A percentile compares a stretch with the other conserved stretches of the same genome.
phyloP scores from a whole-genome alignment of 2,329 filamentous ascomycete genomes.

The Fusarium incarnatum region DNA sequence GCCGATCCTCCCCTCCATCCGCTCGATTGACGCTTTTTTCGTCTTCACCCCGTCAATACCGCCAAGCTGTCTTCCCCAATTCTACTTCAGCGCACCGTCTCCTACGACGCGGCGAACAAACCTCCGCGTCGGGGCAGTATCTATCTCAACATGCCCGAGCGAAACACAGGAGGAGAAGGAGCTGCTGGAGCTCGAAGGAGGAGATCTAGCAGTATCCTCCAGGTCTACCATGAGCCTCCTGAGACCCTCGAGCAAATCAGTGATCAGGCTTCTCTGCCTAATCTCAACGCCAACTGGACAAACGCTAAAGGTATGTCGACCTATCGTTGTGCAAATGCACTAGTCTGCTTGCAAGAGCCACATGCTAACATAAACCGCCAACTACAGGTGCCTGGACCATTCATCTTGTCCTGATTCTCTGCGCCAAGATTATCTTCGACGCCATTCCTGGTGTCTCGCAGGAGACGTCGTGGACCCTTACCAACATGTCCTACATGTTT shows the following conservation, averaged over 20 bases:
- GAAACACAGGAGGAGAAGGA: slow-evolving; percentile 63
- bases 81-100: slow-evolving; percentile 88
- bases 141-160: slow-evolving; percentile 70
- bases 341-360: slow-evolving; percentile 6
- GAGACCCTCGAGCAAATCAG: slow-evolving; percentile 98
- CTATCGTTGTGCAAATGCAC: slow-evolving; percentile 8
- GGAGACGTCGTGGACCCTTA: slow-evolving; percentile 98
- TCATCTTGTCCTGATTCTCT: slow-evolving; percentile 90
- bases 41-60: slow-evolving; percentile 69
- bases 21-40: slow-evolving; percentile 25
- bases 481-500: slow-evolving; percentile 99
- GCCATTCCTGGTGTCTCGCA: slow-evolving; percentile 96
- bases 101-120: slow-evolving; percentile 86
- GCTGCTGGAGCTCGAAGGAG: slow-evolving; percentile 74
- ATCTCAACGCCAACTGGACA: slow-evolving; percentile 98
- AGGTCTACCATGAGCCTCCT: slow-evolving; percentile 94
- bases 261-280: slow-evolving; percentile 93
- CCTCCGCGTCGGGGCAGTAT: slow-evolving; percentile 71
- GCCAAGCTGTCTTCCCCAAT: slow-evolving; percentile 95
- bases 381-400: slow-evolving; percentile 92
- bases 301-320: slow-evolving; percentile 88
- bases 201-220: slow-evolving; percentile 92
- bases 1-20: slow-evolving; percentile 29
- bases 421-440: slow-evolving; percentile 96
- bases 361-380: slow-evolving; percentile 32